Evolutionary conservation across 257 asterid genomes (phyloP).

Genomic region (Nicotiana sylvestris): DNA sequence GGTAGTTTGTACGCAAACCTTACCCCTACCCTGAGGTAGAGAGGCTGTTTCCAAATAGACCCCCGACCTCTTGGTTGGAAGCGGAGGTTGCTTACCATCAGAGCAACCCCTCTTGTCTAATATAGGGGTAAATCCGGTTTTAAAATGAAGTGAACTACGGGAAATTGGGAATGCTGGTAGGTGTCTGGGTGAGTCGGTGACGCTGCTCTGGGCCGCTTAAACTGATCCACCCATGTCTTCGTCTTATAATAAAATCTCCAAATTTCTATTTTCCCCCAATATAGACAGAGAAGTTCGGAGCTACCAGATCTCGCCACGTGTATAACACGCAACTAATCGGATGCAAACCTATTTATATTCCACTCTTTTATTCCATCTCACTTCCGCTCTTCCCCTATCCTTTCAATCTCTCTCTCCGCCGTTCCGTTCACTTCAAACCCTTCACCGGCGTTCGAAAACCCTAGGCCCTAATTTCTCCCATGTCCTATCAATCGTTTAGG

Average conservation of each 20-base stretch:
- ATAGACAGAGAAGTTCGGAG: not conserved
- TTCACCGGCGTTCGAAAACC: slow-evolving; percentile 20
- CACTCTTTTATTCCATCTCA: slow-evolving; percentile 31
- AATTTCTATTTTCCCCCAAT: not conserved
- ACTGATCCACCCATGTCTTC: not conserved
- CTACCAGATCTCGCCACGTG: slow-evolving; percentile 30
- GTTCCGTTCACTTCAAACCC: slow-evolving; percentile 15
- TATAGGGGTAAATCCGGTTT: too few relatives aligned
- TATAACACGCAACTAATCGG: slow-evolving; percentile 26
- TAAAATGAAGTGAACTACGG: too few relatives aligned
- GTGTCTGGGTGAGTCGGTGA: not conserved
- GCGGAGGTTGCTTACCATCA: too few relatives aligned
- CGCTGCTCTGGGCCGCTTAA: not conserved
- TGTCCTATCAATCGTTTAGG: not conserved
- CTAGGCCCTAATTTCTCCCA: slow-evolving; percentile 12
- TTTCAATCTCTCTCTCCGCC: not conserved
- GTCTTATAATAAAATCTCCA: not conserved
- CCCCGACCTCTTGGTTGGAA: too few relatives aligned
- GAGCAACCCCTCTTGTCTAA: too few relatives aligned
- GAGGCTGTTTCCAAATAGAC: too few relatives aligned
- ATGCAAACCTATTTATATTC: slow-evolving; percentile 54
- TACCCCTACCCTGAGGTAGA: too few relatives aligned
- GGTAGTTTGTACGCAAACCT: too few relatives aligned
- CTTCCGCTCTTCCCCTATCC: slow-evolving; percentile 23
- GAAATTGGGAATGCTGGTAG: too few relatives aligned